phyloP scores from a whole-genome alignment of 1,284 basidiomycete genomes.

The Termitomyces sp. region DNA sequence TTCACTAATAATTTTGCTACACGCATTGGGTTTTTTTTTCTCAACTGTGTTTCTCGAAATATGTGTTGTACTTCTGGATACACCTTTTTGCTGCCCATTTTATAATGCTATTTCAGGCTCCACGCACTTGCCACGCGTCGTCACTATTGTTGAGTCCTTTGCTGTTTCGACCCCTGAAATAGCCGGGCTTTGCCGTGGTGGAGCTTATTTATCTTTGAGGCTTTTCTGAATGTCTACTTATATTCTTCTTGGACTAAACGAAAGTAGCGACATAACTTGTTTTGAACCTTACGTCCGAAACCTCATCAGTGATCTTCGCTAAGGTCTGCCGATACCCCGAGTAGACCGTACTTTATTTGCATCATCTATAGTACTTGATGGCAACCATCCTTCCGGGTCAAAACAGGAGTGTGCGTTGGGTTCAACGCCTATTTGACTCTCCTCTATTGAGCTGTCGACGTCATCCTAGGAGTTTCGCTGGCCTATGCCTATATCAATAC shows the following conservation, averaged over 20 bases:
- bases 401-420: constrained; percentile 12
- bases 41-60: constrained; percentile 2
- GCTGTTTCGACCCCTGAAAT: constrained; percentile 4
- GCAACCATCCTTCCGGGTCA: constrained; percentile 4
- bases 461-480: constrained; percentile 1
- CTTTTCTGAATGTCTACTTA: not conserved
- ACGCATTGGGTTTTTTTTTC: not conserved
- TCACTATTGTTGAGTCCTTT: not conserved
- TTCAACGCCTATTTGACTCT: constrained; percentile 2
- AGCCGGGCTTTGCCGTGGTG: constrained; percentile 14
- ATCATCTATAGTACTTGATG: constrained; percentile 2
- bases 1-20: constrained; percentile 5
- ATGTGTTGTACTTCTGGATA: constrained; percentile 7
- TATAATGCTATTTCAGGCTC: constrained; percentile 11
- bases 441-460: not conserved
- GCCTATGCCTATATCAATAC: constrained; percentile 7
- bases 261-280: not conserved
- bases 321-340: constrained; percentile 1
- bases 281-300: not conserved
- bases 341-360: not conserved
- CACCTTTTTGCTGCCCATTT: constrained; percentile 5
- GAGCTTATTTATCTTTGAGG: constrained; percentile 13
- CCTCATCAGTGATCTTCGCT: not conserved
- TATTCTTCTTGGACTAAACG: constrained; percentile 1
- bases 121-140: constrained; percentile 6